Conservation (phyloP, 2,329 filamentous ascomycete species). For the Pestalotiopsis sp. region DNA sequence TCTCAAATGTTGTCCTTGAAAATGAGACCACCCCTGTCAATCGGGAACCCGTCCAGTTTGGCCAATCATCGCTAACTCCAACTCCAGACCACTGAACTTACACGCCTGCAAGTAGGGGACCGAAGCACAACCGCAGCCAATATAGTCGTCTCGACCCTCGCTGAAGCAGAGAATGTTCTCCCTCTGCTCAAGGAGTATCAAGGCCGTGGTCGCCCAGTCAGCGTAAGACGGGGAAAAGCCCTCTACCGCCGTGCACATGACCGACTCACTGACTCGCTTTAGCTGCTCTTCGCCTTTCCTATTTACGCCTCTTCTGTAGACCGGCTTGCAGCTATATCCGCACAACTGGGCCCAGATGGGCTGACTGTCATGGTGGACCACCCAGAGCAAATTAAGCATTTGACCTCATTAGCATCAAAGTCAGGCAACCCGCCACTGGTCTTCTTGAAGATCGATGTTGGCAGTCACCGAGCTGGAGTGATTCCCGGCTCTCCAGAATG, state of each 20-base stretch:
- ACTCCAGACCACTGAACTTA: constrained; percentile 65
- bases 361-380: constrained; percentile 73
- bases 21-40: not conserved
- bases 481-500: constrained; percentile 49
- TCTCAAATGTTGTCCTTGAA: not conserved
- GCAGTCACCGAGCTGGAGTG: constrained; percentile 71
- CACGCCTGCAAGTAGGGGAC: constrained; percentile 69
- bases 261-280: constrained; percentile 12
- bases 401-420: constrained; percentile 42
- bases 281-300: constrained; percentile 75
- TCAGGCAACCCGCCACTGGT: constrained; percentile 53
- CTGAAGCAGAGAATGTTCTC: constrained; percentile 69
- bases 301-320: constrained; percentile 61
- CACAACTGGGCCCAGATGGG: constrained; percentile 54
- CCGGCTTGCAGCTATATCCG: constrained; percentile 59
- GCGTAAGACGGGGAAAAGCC: constrained; percentile 41
- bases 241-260: not conserved
- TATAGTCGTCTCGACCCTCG: constrained; percentile 73
- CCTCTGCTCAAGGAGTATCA: constrained; percentile 63
- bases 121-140: constrained; percentile 49
- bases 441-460: constrained; percentile 76
- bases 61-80: constrained; percentile 9
- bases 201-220: constrained; percentile 53
- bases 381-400: constrained; percentile 54
- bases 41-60: not conserved